Percentiles rank a stretch among this genome's conserved stretches.
These are phyloP conservation scores for Yarrowia keelungensis DNA, from an alignment of 805 yeast species.

Conservation along the genomic window DNA sequence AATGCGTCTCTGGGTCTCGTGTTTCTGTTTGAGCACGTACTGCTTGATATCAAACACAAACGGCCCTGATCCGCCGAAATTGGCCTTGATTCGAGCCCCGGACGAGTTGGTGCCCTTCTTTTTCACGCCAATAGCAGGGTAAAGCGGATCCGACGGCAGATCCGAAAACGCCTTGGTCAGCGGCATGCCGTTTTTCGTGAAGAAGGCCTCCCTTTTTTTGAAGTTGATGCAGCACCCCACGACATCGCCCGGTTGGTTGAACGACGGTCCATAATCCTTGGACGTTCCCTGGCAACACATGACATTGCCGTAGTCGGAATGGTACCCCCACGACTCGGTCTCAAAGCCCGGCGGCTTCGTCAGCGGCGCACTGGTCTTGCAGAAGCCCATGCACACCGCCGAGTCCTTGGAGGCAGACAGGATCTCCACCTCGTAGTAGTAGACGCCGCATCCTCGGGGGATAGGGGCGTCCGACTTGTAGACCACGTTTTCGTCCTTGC, in stretches of 20 bases:
- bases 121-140: conserved; percentile 59
- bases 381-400: conserved; percentile 57
- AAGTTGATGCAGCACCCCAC: conserved; percentile 88
- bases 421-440: conserved; percentile 60
- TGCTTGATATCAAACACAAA: conserved; percentile 67
- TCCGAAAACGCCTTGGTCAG: conserved; percentile 63
- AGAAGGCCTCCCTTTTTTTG: conserved; percentile 66
- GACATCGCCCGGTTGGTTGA: conserved; percentile 61
- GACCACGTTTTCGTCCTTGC: conserved; percentile 41
- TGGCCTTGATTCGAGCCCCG: conserved; percentile 57
- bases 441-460: conserved; percentile 55
- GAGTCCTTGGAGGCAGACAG: conserved; percentile 49
- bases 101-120: conserved; percentile 40
- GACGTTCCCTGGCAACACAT: conserved; percentile 52
- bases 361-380: conserved; percentile 49
- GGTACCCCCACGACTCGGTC: conserved; percentile 59
- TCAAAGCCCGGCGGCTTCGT: conserved; percentile 59
- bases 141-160: conserved; percentile 52
- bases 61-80: conserved; percentile 56
- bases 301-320: conserved; percentile 59
- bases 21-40: conserved; percentile 59
- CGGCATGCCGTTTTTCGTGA: conserved; percentile 80
- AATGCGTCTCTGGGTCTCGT: conserved; percentile 44
- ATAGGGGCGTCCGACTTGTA: conserved; percentile 52
- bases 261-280: conserved; percentile 55